These are phyloP conservation scores for Calycina herbarum DNA, from an alignment of 2,329 filamentous ascomycete genomes.

Conservation along the genomic window DNA sequence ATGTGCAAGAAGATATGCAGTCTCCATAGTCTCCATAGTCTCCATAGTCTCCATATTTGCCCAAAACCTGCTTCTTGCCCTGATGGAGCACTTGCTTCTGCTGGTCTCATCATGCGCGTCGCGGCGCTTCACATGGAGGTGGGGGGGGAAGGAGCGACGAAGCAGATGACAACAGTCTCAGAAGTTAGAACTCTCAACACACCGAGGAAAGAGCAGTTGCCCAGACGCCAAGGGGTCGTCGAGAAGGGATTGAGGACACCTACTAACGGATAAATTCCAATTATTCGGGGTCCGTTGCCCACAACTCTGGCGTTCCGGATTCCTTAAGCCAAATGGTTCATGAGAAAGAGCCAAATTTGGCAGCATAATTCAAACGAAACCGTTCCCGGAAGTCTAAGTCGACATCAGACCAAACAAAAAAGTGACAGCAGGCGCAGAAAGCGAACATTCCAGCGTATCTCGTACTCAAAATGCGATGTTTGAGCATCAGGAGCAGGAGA, in stretches of 20 bases:
- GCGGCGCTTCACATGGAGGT: background rate
- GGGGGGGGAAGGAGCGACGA: background rate
- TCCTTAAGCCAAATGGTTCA: too few relatives aligned
- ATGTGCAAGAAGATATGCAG: background rate
- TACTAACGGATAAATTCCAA: too few relatives aligned
- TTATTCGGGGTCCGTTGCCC: too few relatives aligned
- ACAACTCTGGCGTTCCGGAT: too few relatives aligned
- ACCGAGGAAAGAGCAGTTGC: background rate
- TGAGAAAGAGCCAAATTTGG: too few relatives aligned
- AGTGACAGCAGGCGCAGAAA: too few relatives aligned
- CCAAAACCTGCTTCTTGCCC: background rate
- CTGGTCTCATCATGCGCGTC: constrained; percentile 9
- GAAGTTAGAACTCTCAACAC: background rate
- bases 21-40: background rate
- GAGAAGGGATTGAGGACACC: background rate
- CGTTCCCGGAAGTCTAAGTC: too few relatives aligned
- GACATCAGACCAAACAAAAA: too few relatives aligned
- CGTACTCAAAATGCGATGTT: too few relatives aligned
- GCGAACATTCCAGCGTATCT: too few relatives aligned
- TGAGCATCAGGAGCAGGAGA: too few relatives aligned
- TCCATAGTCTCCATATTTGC: background rate
- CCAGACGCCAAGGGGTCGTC: background rate
- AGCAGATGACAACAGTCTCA: constrained; percentile 5
- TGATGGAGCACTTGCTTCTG: constrained; percentile 6
- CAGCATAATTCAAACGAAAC: too few relatives aligned